Evolutionary conservation across 148 eudicot species (phyloP), one percentile per base, ranked within the genome.

Genomic region (Rhododendron ferrugineum): DNA sequence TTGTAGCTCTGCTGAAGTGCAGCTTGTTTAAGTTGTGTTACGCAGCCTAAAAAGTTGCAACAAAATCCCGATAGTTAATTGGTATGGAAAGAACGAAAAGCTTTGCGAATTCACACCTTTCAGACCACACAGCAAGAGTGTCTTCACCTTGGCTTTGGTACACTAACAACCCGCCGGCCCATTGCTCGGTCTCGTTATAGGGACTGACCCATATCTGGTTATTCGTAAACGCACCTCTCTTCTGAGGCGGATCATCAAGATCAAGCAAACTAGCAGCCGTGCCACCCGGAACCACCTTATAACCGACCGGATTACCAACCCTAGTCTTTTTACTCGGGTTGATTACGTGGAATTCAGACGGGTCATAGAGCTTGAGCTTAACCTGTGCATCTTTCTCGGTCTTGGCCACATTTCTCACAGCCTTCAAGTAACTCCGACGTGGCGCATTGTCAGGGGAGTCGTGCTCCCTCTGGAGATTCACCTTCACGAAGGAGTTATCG

Each of bases 121-220:
- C 89, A 37, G 99, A 92, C 99, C 99, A 97, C 22, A 93, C 90
- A 14, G 97, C 94, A 28, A 97, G 93, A 56, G 95, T 95, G 85
- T 97, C 99, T 28, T 95, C 96, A 2, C 99, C 99, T 14, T 92
- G 93, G 73, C 94, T 95, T 87, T 97, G 99, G 84, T 90, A 95
- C 62, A 84, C 94, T 79, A 97, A 94, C 87, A 93, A 87, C 20
- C 99, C 99, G 56, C 98, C 99, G 10, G 99, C 98, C 98, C 98
- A 97, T 83, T 92, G 94, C 91, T 97, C 98, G 0, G 89, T 89
- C 84, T 82, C 78, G 66, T 97, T 97, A 81, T 97, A 97, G 0
- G 98, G 98, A 1, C 97, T 95, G 74, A 97, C 98, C 99, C 99
- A 97, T 78, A 95, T 95, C 50, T 97, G 99, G 86, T 97, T 97